These are phyloP conservation scores for Gossypium gossypioides DNA, from an alignment of 441 rosid species.

Conservation along the genomic window DNA sequence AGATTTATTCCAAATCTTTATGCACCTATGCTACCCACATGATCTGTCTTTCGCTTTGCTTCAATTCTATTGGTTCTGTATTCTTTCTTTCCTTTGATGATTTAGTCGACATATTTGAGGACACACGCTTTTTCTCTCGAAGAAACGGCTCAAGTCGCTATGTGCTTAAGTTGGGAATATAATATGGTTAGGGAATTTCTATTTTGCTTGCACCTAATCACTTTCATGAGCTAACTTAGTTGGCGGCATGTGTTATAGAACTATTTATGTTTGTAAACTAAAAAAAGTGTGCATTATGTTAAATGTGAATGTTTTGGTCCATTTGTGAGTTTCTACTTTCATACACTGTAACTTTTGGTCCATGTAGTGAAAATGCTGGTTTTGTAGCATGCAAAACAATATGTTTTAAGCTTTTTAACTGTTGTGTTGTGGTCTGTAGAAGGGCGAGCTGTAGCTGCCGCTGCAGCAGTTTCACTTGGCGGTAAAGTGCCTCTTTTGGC, in stretches of 20 bases:
- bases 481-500: constrained; percentile 48
- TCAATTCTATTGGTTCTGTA: not conserved
- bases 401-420: constrained; percentile 2
- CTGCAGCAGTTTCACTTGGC: constrained; percentile 49
- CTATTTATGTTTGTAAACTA: not conserved
- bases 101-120: not conserved
- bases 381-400: not conserved
- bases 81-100: constrained; percentile 2
- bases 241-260: not conserved
- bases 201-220: not conserved
- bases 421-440: constrained; percentile 24
- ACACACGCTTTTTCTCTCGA: not conserved
- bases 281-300: not conserved
- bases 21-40: not conserved
- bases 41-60: not conserved
- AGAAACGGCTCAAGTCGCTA: too few species aligned
- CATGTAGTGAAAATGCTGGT: not conserved
- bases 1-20: not conserved
- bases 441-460: constrained; percentile 66
- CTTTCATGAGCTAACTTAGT: not conserved
- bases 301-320: not conserved
- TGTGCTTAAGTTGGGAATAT: not conserved
- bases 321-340: not conserved
- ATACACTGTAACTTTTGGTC: not conserved
- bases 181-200: not conserved